Conservation (phyloP, 106 monocot genomes). For the Dendrobium chrysotoxum region DNA sequence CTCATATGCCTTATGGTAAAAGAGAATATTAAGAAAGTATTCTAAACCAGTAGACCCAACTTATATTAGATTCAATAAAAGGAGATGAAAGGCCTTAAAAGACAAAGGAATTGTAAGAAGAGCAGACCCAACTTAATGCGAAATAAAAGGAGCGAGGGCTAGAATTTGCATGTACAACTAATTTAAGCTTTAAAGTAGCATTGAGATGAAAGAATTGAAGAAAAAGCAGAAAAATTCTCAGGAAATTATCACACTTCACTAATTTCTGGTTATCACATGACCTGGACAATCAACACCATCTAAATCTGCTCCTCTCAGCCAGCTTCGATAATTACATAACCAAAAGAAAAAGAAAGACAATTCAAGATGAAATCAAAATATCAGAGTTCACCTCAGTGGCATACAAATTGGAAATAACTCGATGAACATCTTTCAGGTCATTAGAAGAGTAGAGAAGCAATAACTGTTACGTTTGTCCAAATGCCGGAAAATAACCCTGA, state of each 20-base stretch:
- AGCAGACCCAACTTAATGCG: not conserved
- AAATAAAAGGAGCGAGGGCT: not conserved
- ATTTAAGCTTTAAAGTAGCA: not conserved
- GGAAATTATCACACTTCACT: not conserved
- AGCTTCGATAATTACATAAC: not conserved
- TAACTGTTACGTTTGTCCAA: not conserved
- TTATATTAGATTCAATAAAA: not conserved
- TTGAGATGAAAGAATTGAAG: not conserved
- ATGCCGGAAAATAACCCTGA: not conserved
- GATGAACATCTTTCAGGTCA: not conserved
- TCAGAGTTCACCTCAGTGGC: not conserved
- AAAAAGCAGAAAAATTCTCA: not conserved
- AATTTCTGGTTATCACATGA: not conserved
- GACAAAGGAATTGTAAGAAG: not conserved
- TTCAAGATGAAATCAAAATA: not conserved
- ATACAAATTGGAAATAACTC: not conserved
- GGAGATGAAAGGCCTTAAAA: not conserved
- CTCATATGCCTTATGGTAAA: not conserved
- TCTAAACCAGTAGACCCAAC: not conserved
- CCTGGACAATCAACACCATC: not conserved
- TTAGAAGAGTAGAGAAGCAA: not conserved
- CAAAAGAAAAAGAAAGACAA: not conserved
- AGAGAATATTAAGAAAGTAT: not conserved
- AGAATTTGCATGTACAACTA: not conserved
- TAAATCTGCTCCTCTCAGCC: not conserved